Percentiles rank a stretch among this genome's conserved stretches.
phyloP scores from a whole-genome alignment of 495 filamentous ascomycete species.

The Tuber magnatum region DNA sequence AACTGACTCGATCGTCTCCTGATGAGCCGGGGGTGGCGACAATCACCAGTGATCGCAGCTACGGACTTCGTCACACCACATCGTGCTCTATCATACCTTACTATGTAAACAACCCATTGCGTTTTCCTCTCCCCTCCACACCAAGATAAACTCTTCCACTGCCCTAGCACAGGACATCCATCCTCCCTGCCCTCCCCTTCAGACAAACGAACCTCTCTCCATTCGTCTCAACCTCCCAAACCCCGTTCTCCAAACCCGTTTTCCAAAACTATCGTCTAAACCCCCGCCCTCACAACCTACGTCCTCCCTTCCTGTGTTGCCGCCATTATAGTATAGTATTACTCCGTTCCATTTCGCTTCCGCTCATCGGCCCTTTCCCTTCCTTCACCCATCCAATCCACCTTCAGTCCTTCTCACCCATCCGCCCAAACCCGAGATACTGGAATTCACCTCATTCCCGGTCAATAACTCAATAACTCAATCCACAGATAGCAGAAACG shows the following conservation, averaged over 20 bases:
- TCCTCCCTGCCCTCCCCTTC: not conserved
- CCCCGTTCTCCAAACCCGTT: not conserved
- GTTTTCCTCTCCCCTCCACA: not conserved
- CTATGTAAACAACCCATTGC: not conserved
- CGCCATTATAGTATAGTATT: not conserved
- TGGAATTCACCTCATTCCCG: not conserved
- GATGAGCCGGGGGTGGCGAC: not conserved
- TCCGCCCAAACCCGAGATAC: not conserved
- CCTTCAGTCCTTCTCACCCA: not conserved
- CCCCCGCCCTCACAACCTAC: not conserved
- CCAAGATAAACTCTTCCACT: not conserved
- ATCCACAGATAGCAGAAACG: slow-evolving; percentile 24
- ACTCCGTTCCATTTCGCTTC: not conserved
- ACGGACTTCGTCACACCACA: not conserved
- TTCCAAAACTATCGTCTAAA: not conserved
- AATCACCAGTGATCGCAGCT: not conserved
- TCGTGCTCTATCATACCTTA: not conserved
- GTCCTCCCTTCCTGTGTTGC: not conserved
- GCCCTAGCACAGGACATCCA: not conserved
- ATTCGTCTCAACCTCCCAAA: not conserved
- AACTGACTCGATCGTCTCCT: not conserved
- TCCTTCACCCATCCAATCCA: not conserved
- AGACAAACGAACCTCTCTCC: not conserved
- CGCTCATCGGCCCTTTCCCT: not conserved
- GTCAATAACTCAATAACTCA: slow-evolving; percentile 5